Percentiles rank a stretch among this genome's conserved stretches.
These are phyloP conservation scores for Amanita brunnescens DNA, from an alignment of 768 basidiomycete genomes.

Conservation along the genomic window DNA sequence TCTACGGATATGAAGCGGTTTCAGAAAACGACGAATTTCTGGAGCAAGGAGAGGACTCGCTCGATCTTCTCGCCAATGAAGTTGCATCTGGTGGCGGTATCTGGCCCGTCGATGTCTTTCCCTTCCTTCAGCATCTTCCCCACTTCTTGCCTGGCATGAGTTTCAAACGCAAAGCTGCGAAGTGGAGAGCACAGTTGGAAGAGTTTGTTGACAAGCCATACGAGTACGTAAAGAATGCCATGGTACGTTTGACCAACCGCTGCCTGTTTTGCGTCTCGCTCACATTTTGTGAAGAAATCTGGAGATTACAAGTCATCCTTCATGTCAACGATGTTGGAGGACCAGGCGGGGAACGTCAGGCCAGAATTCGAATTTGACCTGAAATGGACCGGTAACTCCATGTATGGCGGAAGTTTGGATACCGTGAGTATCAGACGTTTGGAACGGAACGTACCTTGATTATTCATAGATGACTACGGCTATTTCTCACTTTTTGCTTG, in stretches of 20 bases:
- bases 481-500: slow-evolving; percentile 53
- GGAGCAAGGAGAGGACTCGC: slow-evolving; percentile 32
- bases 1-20: slow-evolving; percentile 50
- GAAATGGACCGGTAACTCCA: slow-evolving; percentile 79
- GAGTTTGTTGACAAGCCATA: slow-evolving; percentile 60
- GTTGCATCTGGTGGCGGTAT: slow-evolving; percentile 36
- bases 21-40: slow-evolving; percentile 31
- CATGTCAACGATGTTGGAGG: slow-evolving; percentile 49
- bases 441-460: not conserved
- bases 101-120: slow-evolving; percentile 43
- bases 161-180: slow-evolving; percentile 51
- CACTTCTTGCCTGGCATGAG: slow-evolving; percentile 59
- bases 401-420: slow-evolving; percentile 63
- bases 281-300: slow-evolving; percentile 24
- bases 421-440: slow-evolving; percentile 32
- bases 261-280: not conserved
- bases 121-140: slow-evolving; percentile 48
- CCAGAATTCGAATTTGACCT: slow-evolving; percentile 55
- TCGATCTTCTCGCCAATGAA: slow-evolving; percentile 30
- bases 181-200: slow-evolving; percentile 57
- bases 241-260: slow-evolving; percentile 31
- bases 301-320: slow-evolving; percentile 32
- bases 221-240: slow-evolving; percentile 44
- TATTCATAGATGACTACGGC: slow-evolving; percentile 42
- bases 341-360: slow-evolving; percentile 26